These are phyloP conservation scores for Fusarium coffeatum DNA, from an alignment of 2,329 filamentous ascomycete genomes.

Conservation along the genomic window DNA sequence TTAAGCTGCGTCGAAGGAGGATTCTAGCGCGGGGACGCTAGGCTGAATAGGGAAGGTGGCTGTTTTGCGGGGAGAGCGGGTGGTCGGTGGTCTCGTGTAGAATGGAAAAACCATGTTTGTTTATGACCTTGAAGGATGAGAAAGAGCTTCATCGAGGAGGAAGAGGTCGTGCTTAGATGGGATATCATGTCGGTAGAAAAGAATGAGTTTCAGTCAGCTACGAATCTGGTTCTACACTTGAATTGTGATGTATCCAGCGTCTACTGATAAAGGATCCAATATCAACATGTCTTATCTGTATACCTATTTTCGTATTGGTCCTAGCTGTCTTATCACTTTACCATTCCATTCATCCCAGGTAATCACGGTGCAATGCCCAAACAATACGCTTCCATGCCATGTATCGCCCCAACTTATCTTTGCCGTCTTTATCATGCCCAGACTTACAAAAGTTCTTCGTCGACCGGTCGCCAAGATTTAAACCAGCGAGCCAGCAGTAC, in stretches of 20 bases:
- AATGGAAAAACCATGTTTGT: not conserved
- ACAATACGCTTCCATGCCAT: not conserved
- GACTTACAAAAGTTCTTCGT: slow-evolving; percentile 39
- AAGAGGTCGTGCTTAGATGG: not conserved
- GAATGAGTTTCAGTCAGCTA: not conserved
- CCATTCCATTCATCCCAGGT: not conserved
- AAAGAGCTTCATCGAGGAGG: not conserved
- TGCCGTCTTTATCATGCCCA: slow-evolving; percentile 32
- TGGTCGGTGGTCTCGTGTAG: slow-evolving; percentile 6
- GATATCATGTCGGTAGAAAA: too few relatives aligned
- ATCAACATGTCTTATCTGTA: not conserved
- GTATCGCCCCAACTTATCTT: slow-evolving; percentile 22
- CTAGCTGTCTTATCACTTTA: slow-evolving; percentile 2
- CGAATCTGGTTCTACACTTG: not conserved
- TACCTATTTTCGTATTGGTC: slow-evolving; percentile 22
- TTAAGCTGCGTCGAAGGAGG: slow-evolving; percentile 31
- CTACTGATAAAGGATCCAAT: not conserved
- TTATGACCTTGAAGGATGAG: not conserved
- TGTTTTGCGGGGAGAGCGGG: slow-evolving; percentile 8
- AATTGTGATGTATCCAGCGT: not conserved
- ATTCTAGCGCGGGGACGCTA: slow-evolving; percentile 27
- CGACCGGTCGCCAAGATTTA: slow-evolving; percentile 13
- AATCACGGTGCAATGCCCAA: not conserved
- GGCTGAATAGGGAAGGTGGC: slow-evolving; percentile 42
- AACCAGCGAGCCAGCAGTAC: slow-evolving; percentile 15